Conservation (phyloP, 371 early-diverging fungal species). For the Circinella umbellata region DNA sequence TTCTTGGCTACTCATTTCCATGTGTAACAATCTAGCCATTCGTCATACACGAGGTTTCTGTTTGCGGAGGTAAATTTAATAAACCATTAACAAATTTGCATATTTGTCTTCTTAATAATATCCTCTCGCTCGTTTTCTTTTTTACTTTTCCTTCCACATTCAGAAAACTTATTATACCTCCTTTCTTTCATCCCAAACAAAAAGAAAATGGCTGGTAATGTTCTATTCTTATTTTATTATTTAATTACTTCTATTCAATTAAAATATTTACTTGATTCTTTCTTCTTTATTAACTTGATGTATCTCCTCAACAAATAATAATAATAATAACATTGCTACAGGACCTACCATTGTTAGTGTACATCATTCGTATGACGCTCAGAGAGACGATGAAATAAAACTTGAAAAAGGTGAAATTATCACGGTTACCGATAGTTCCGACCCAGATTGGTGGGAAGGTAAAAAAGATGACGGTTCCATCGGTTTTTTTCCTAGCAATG, state of each 20-base stretch:
- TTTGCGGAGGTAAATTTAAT: not conserved
- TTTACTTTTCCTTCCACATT: not conserved
- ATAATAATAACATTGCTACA: not conserved
- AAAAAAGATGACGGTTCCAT: conserved; percentile 54
- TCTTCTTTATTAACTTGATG: no score
- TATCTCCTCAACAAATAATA: no score
- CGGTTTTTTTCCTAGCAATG: conserved; percentile 81
- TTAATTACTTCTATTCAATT: no score
- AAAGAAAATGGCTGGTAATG: not conserved
- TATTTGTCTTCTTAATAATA: not conserved
- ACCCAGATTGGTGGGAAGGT: conserved; percentile 73
- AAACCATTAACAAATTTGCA: not conserved
- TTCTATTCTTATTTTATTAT: no score
- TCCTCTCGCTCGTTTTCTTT: not conserved
- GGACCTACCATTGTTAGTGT: conserved; percentile 16
- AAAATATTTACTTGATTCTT: no score
- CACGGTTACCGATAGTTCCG: conserved; percentile 50
- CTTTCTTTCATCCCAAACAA: not conserved
- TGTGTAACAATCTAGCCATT: not conserved
- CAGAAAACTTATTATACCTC: not conserved
- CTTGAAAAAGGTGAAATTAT: conserved; percentile 61
- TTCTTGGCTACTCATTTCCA: not conserved
- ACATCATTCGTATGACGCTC: conserved; percentile 47
- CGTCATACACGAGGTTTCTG: not conserved
- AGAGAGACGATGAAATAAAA: conserved; percentile 63